Evolutionary conservation across 371 early-diverging fungal genomes (phyloP).

Genomic region (Syncephalastrum sp.): DNA sequence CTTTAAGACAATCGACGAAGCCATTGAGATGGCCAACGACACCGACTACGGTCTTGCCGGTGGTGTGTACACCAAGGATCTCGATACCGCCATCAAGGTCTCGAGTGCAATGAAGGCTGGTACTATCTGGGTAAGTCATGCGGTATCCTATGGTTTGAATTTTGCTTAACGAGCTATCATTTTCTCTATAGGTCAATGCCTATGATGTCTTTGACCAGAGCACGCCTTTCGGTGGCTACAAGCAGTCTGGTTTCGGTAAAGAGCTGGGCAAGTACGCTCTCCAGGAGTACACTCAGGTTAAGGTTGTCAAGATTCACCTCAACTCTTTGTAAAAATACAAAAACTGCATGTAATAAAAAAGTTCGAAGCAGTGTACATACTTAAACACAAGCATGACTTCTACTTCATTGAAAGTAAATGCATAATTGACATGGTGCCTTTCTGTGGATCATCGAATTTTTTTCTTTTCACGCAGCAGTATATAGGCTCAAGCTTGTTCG

Average conservation of each 20-base stretch:
- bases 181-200: constrained; percentile 20
- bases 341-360: too few relatives aligned
- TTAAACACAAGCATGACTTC: too few relatives aligned
- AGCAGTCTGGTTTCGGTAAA: constrained; percentile 81
- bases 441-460: too few relatives aligned
- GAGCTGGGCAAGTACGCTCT: constrained; percentile 75
- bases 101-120: constrained; percentile 74
- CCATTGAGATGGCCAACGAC: constrained; percentile 72
- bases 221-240: constrained; percentile 89
- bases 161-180: constrained; percentile 3
- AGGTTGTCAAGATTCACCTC: constrained; percentile 56
- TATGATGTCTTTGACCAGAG: constrained; percentile 45
- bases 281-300: constrained; percentile 66
- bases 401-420: too few relatives aligned
- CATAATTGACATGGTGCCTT: too few relatives aligned
- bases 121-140: constrained; percentile 65
- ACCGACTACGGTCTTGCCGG: constrained; percentile 87
- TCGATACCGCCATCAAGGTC: constrained; percentile 62
- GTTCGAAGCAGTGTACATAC: too few relatives aligned
- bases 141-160: constrained; percentile 36
- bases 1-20: constrained; percentile 77
- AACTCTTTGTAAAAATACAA: constrained; percentile 13
- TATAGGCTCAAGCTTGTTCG: too few relatives aligned
- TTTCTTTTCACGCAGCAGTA: too few relatives aligned
- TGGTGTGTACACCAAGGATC: constrained; percentile 74